Base-by-base conservation (phyloP, 345 rosid genomes). In the Eucalyptus cloeziana region DNA sequence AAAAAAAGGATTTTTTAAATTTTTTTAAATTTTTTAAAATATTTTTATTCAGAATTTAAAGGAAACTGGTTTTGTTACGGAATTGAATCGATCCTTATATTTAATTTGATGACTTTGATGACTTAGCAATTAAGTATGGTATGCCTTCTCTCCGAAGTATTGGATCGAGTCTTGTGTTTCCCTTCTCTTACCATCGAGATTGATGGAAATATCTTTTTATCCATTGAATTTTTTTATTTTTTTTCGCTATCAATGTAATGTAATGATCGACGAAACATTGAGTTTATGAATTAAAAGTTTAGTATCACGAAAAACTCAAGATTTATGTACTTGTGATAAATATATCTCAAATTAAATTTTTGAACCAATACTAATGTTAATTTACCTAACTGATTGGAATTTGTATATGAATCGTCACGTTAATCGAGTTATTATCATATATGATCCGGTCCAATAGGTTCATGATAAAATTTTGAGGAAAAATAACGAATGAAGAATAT, bases 301-400 rank as follows among this genome's bases (percentile, higher is more conserved):
- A 56, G 10, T 24, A 56, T 9, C 3, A 56, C 10, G 0, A 56
- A 56, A 22, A 9, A 56, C 1, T 0, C 5, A 9, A 56, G 0
- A 56, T 56, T 22, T 22, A 24, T 24, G 3, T 24, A 22, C 11
- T 21, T 9, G 1, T 24, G 1, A 56, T 22, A 56, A 56, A 24
- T 24, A 24, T 10, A 56, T 56, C 13, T 56, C 5, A 22, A 56
- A 56, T 4, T 56, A 54, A 4, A 3, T 22, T 54, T 52, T 52
- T 19, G 4, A 2, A 52, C 2, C 25, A 52, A 21, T 1, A 52
- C 2, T 52, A 21, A 52, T 2, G 0, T 52, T 0, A 56, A 10
- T 56, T 24, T 24, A 56, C 3, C 0, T 0, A 0, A 8, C 1
- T 56, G 2, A 56, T 56, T 1, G 5, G 27, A 10, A 56, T 56